Evolutionary conservation across 2,329 filamentous ascomycete species (phyloP), one percentile per base, ranked within the genome.

Genomic region (Xylariaceae sp.): DNA sequence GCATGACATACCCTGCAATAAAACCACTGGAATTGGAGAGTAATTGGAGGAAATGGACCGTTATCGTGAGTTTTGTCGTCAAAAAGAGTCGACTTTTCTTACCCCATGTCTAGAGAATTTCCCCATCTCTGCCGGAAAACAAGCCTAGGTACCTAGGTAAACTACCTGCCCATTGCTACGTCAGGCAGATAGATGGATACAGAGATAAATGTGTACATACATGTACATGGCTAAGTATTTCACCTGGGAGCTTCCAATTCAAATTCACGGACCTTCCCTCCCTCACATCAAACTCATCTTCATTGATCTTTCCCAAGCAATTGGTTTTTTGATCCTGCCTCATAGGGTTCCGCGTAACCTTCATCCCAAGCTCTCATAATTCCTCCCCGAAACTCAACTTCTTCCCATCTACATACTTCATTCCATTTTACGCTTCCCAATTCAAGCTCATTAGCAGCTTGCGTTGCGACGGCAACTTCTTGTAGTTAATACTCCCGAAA

Each of bases 61-160:
- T 57, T 63, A 63, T 63, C 61, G 59, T 63, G 61, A 61, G 52
- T 58, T 61, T 63, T 56, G 47, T 59, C 58, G 58, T 56, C 52
- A 50, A 50, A 52, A 47, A 46, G 44, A 44, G 40, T 48, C 41
- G 42, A 54, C 20, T 56, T 19, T 40, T 21, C 26, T 46, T 48
- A 46, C 40, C 45, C 50, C 50, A 45, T 29, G 26, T 41, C 32
- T 52, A 51, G 41, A 51, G 9, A 50, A 43, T 41, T 32, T 53
- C 60, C 47, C 48, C 48, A 42, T 47, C 16, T 12, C 40, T 40
- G 40, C 50, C 48, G 48, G 19, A 56, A 41, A 43, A 48, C n/a
- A n/a, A 41, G 52, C 14, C 7, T 57, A 57, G 48, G 54, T 48
- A 60, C n/a, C 47, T 41, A 49, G 32, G 26, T 14, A 14, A 12